phyloP scores from a whole-genome alignment of 2,329 filamentous ascomycete species.

The Orbilia ellipsospora region DNA sequence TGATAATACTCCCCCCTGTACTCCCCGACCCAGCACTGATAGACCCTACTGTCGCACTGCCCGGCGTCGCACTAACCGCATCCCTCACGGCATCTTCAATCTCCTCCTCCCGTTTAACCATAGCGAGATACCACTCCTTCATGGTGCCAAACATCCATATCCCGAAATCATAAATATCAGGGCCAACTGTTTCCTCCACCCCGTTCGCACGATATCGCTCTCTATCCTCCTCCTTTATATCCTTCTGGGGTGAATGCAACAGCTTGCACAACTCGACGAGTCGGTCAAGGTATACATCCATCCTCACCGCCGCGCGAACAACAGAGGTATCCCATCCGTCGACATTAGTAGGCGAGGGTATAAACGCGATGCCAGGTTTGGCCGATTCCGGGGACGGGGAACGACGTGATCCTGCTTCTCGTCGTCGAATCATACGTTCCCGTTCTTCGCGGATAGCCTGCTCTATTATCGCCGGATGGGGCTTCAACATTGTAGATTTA shows the following conservation, averaged over 20 bases:
- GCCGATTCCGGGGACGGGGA: slow-evolving; percentile 23
- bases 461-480: slow-evolving; percentile 32
- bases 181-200: slow-evolving; percentile 31
- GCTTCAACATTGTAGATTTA: slow-evolving; percentile 38
- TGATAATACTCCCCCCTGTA: slow-evolving; percentile 27
- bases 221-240: slow-evolving; percentile 36
- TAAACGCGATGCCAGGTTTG: slow-evolving; percentile 26
- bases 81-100: slow-evolving; percentile 49
- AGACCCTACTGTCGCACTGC: slow-evolving; percentile 1
- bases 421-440: slow-evolving; percentile 4
- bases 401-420: background rate
- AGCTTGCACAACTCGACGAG: slow-evolving; percentile 30
- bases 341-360: slow-evolving; percentile 28
- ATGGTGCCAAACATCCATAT: slow-evolving; percentile 53
- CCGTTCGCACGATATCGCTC: slow-evolving; percentile 43
- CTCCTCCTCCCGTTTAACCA: slow-evolving; percentile 48
- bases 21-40: background rate
- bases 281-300: slow-evolving; percentile 48
- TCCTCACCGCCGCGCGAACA: slow-evolving; percentile 35
- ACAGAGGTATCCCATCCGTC: slow-evolving; percentile 53
- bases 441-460: slow-evolving; percentile 14
- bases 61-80: slow-evolving; percentile 32
- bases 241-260: slow-evolving; percentile 15
- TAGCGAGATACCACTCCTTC: slow-evolving; percentile 54
- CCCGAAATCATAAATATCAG: slow-evolving; percentile 50